Base-by-base conservation (phyloP, 805 yeast species). In the Starmerella ratchasimensis region DNA sequence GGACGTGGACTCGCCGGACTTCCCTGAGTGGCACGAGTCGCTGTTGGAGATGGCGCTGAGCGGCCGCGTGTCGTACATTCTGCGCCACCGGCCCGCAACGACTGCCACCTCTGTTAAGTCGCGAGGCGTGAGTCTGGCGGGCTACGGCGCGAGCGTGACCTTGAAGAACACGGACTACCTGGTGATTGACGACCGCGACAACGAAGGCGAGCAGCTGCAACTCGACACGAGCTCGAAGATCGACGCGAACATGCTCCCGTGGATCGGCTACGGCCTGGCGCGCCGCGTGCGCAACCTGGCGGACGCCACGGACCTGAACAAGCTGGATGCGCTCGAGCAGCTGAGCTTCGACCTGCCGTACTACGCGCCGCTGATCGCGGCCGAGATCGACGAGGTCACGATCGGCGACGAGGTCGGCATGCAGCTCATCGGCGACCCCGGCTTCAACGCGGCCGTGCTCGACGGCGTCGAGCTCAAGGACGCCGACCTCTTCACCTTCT, bases 1-100 rank as follows among this genome's bases (percentile, higher is more conserved):
- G 11, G 75, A 77, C 48, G 62, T 74, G 8, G 44, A 54, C 4
- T 63, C 69, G n/a, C 54, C 51, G 0, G 57, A 62, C 26, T 78
- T 83, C 48, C 60, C 61, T 13, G 60, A 60, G 4, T 76, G 80
- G 59, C 74, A 81, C 49, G 54, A 62, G 11, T 68, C 73, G 40
- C 57, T 88, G 36, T 67, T 63, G 41, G 67, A 69, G 27, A 72
- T 75, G 40, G 77, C 93, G 0, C 50, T 59, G 13, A 55, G 63
- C 2, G 88, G 80, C 0, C 80, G 80, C 50, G 53, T 84, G 20
- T 66, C 80, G 34, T 79, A 81, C 54, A 69, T 76, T 2, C 72
- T 93, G 78, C 68, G 95, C 47, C 76, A 83, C 48, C 63, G 72
- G 10, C 76, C 79, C 43, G 20, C 48, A 23, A 14, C 33, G 1